Base-by-base conservation (phyloP, 2,329 filamentous ascomycete genomes). In the Penicillium janthinellum region DNA sequence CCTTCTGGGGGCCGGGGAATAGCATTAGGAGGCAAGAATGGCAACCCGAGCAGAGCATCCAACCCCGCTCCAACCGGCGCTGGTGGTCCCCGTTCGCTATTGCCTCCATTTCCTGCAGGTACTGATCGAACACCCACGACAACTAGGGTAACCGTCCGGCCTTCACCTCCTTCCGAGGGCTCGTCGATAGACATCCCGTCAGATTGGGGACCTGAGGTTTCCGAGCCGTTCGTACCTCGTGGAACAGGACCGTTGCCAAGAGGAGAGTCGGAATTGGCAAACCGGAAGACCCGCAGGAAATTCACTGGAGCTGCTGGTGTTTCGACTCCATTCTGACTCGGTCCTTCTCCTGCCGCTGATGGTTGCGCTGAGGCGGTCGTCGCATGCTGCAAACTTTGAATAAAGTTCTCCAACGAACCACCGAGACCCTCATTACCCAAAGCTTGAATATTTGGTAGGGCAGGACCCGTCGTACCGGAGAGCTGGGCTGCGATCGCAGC, bases 71-170 rank as follows among this genome's bases (percentile, higher is more conserved):
- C 79, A 31, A 75, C 75, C 54, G 75, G 66, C 50, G 70, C 78
- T 39, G 77, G 79, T 70, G 67, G 78, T 44, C 75, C 76, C 48
- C 82, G 81, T 55, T 81, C 80, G 51, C 72, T 67, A 20, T 77
- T 76, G 25, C 77, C 73, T 14, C 78, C 77, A 63, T 78, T 80
- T 28, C 78, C 79, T 20, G 85, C 82, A 35, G 83, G 86, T 59
- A 89, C 86, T 28, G 87, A 88, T 55, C 87, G 80, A 57, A 90
- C 88, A 56, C 88, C 88, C 42, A 90, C 87, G 54, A 90, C 87
- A 45, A 90, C 88, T 62, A 90, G 83, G 8, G 88, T 88, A 41
- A 89, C 85, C 74, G 87, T 88, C 22, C 87, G 81, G 49, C 83
- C 83, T 57, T 83, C 82, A 25, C 69, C 61, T 55, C 77, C 77